These are phyloP conservation scores for Talaromyces albobiverticillius DNA, from an alignment of 2,329 filamentous ascomycete species.

Conservation along the genomic window DNA sequence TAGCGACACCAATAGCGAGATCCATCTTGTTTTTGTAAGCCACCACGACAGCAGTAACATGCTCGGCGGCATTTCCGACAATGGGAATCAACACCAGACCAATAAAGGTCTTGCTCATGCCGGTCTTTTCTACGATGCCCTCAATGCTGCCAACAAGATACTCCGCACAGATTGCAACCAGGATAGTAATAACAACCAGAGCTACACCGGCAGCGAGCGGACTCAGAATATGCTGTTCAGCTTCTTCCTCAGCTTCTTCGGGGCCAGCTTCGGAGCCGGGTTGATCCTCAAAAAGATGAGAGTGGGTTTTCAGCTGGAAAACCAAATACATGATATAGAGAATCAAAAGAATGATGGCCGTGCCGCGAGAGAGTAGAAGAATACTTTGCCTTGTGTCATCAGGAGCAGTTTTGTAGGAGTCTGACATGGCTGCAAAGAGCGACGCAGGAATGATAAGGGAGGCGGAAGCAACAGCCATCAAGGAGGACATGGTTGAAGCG, in stretches of 20 bases:
- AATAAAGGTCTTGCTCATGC: constrained; percentile 78
- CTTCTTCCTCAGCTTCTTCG: constrained; percentile 11
- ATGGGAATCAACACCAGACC: constrained; percentile 76
- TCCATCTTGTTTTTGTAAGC: constrained; percentile 70
- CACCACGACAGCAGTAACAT: constrained; percentile 77
- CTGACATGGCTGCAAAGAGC: constrained; percentile 64
- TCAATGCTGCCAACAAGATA: constrained; percentile 76
- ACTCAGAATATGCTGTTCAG: constrained; percentile 54
- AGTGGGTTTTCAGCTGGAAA: constrained; percentile 75
- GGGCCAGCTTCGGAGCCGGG: constrained; percentile 28
- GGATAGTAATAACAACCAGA: constrained; percentile 65
- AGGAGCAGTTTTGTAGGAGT: constrained; percentile 31
- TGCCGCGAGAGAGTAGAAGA: constrained; percentile 70
- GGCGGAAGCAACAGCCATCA: constrained; percentile 73
- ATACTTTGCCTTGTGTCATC: constrained; percentile 52
- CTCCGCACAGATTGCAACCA: constrained; percentile 72
- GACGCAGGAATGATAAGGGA: constrained; percentile 77
- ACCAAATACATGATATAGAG: constrained; percentile 74
- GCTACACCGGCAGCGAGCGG: constrained; percentile 64
- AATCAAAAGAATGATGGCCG: constrained; percentile 69
- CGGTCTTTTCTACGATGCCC: constrained; percentile 63
- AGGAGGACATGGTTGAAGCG: constrained; percentile 57
- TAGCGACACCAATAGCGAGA: constrained; percentile 72
- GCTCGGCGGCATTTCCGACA: constrained; percentile 76
- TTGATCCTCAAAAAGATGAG: constrained; percentile 62